Evolutionary conservation across 495 filamentous ascomycete species (phyloP), one percentile per base, ranked within the genome.

Genomic region (Cetradonia linearis): DNA sequence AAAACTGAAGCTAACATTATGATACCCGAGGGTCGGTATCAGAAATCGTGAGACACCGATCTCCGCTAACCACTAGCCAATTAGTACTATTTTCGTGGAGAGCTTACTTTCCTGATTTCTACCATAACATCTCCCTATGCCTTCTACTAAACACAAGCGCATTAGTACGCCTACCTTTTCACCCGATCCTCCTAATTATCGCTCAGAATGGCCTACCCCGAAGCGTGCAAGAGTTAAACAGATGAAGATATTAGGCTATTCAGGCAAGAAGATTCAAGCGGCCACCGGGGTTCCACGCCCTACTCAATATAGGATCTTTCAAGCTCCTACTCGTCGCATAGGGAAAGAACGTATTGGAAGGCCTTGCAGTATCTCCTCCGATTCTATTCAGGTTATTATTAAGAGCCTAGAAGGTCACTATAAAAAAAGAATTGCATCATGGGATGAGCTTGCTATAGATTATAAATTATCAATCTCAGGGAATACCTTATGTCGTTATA

Each of bases 191-290:
- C n/a, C n/a, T n/a, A n/a, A n/a, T n/a, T n/a, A n/a, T n/a, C n/a
- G n/a, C n/a, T n/a, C n/a, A 10, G 47, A 49, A 27, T 49, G n/a
- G 47, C 47, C 30, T 36, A 56, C 54, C 37, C 54, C 54, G 8
- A 40, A 18, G 14, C 28, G 28, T 27, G 11, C 11, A 10, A 18
- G 6, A 8, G 54, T 56, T 31, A 18, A n/a, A 40, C 11, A 25
- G 33, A 7, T 38, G 13, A 9, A 38, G 3, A 11, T n/a, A 20
- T 6, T 23, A 13, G 54, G 54, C 2, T 3, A 56, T 10, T 18
- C 54, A 20, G 18, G 30, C 14, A 56, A 13, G 14, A 2, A 20
- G 2, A 38, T 56, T 27, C 8, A 38, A 7, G 18, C 18, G 3
- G 18, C 20, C 9, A 36, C 18, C 2, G 1, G 25, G 1, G 9